These are phyloP conservation scores for Cryptococcus sp. DNA, from an alignment of 1,284 basidiomycete genomes.

Conservation along the genomic window DNA sequence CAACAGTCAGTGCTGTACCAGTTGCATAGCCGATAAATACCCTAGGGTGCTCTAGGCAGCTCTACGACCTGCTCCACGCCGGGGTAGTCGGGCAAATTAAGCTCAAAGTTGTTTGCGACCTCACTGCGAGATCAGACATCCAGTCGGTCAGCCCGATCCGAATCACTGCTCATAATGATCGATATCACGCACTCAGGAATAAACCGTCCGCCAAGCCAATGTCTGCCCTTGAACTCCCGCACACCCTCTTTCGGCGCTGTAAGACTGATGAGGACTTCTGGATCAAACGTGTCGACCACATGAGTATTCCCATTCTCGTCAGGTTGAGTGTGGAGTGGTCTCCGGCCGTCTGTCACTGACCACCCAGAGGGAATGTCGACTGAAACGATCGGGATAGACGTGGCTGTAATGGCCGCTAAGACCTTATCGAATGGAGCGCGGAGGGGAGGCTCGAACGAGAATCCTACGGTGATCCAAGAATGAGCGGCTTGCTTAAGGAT, in stretches of 20 bases:
- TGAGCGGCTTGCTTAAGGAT: background rate
- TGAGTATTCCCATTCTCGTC: conserved; percentile 67
- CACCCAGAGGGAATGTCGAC: conserved; percentile 97
- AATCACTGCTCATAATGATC: too few species aligned
- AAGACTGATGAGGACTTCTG: conserved; percentile 81
- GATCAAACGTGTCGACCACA: conserved; percentile 58
- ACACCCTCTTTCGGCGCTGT: conserved; percentile 94
- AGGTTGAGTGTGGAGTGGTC: conserved; percentile 35
- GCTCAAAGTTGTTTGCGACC: conserved; percentile 68
- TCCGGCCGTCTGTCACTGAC: conserved; percentile 64
- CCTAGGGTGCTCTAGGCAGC: conserved; percentile 27
- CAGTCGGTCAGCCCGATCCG: background rate
- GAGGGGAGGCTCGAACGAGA: conserved; percentile 88
- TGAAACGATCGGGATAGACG: conserved; percentile 74
- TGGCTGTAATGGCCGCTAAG: conserved; percentile 66
- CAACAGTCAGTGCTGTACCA: too few species aligned
- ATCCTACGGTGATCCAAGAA: conserved; percentile 56
- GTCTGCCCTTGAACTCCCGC: conserved; percentile 70
- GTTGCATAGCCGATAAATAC: too few species aligned
- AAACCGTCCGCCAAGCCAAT: conserved; percentile 92
- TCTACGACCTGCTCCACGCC: conserved; percentile 80
- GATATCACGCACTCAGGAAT: conserved; percentile 67
- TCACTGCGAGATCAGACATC: conserved; percentile 54
- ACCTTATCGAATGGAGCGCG: conserved; percentile 82
- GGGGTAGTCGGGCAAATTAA: conserved; percentile 76